Base-by-base conservation (phyloP, 306 rosid species). In the Cucurbita maxima region DNA sequence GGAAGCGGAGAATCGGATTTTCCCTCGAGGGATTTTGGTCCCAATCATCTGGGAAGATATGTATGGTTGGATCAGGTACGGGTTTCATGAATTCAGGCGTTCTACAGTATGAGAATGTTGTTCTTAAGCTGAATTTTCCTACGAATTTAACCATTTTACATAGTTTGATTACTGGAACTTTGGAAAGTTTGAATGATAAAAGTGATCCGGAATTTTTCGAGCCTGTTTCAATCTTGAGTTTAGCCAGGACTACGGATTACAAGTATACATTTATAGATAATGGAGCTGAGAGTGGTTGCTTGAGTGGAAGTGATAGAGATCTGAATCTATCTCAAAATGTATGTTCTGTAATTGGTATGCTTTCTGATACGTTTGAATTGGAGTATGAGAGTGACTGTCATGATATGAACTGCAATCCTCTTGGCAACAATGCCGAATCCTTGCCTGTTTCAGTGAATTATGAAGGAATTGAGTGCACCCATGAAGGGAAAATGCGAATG, bases 91-190 rank as follows among this genome's bases (percentile, higher is more conserved):
- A 55, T 56, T n/a, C 66, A 44, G 87, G 80, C 75, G 51, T 20
- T 14, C 47, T 50, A 6, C 14, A 15, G 62, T 55, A 72, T 80
- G 60, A 76, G 74, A 38, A 72, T 74, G 92, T 78, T 74, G 78
- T 87, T 87, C 77, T 93, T 59, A 86, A 87, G 84, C 86, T 93
- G 84, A 74, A 82, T 86, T 90, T 80, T 75, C 89, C 92, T 0
- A 14, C 44, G n/a, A 78, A 70, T 63, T 76, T 74, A 10, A 82
- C 45, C 30, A 34, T 88, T 78, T 72, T 81, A 52, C 60, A 45
- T 70, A 82, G 86, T 82, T 83, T 93, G 77, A 72, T 90, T 80
- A 76, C 62, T 82, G 98, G 98, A 55, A 82, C 82, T 56, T 25
- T 93, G 52, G 96, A 85, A 78, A 87, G 89, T 74, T 78, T 84